phyloP scores from a whole-genome alignment of 345 rosid genomes.

The Eucalyptus decipiens region DNA sequence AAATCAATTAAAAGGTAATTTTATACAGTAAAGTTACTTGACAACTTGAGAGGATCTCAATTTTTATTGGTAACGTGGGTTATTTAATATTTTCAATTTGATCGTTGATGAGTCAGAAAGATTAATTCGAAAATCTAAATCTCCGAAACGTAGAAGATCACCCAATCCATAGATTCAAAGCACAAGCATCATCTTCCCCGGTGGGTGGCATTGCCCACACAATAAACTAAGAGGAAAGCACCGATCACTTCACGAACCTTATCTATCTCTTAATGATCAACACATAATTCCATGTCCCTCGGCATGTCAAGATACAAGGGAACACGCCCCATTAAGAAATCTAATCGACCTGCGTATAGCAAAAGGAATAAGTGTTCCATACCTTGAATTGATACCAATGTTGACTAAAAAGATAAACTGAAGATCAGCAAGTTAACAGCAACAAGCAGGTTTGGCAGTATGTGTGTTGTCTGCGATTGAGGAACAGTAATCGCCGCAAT shows the following conservation, averaged over 20 bases:
- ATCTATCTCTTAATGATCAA: background rate
- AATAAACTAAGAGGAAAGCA: background rate
- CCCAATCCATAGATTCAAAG: background rate
- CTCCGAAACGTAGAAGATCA: background rate
- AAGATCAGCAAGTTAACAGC: background rate
- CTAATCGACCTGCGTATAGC: background rate
- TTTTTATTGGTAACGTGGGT: background rate
- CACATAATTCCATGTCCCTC: background rate
- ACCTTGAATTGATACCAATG: background rate
- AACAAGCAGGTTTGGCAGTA: background rate
- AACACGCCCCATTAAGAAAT: background rate
- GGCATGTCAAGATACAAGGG: background rate
- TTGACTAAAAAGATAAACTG: background rate
- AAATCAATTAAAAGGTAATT: background rate
- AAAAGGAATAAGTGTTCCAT: background rate
- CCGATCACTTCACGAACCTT: background rate
- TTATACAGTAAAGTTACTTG: background rate
- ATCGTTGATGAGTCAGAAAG: background rate
- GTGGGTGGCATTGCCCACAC: background rate
- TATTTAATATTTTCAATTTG: background rate
- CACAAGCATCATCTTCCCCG: background rate
- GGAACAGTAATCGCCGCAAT: constrained; percentile 51
- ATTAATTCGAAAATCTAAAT: background rate
- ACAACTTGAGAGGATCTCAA: background rate
- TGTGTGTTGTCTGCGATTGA: constrained; percentile 42